Base-by-base conservation (phyloP, 805 yeast species). In the Starmerella ratchasimensis region DNA sequence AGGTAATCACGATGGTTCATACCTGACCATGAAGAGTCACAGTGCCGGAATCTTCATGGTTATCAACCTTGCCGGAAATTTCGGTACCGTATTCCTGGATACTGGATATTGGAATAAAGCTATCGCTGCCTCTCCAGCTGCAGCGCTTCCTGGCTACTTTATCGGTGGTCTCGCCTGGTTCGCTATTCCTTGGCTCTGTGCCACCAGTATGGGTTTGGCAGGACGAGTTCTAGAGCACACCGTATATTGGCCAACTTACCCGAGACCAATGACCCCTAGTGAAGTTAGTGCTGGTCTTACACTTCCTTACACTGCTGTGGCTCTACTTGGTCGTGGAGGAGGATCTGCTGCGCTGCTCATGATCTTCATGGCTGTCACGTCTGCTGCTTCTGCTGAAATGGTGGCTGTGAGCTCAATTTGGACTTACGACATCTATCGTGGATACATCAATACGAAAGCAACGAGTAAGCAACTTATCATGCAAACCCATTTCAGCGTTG, bases 161-260 rank as follows among this genome's bases (percentile, higher is more conserved):
- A 60, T 80, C 41, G 95, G 94, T 41, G 94, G 94, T 21, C 57
- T 84, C 31, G 79, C 88, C 0, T 84, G 95, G 94, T 78, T 81
- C 55, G 86, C 93, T 6, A 76, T 84, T 47, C 95, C 95, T 33
- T 77, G 76, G 65, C 68, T 80, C 40, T 69, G 74, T 36, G 80
- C 93, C 13, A 76, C 88, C 2, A 79, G 93, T 6, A 68, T 82
- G 79, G 94, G 95, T 10, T 62, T 83, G n/a, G 82, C 86, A 16
- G 81, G 81, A 37, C 60, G 80, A 40, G 77, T 82, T 37, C 64
- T 83, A 36, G 88, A 82, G 60, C 58, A 63, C 35, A 65, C 72
- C 23, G 77, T 83, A 19, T 52, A 66, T 3, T 82, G 84, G 74
- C 93, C 93, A 47, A 76, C 83, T 5, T 82, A 75, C 56, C 93